Base-by-base conservation (phyloP, 176 grass and related monocot genomes). In the Pharus latifolius region DNA sequence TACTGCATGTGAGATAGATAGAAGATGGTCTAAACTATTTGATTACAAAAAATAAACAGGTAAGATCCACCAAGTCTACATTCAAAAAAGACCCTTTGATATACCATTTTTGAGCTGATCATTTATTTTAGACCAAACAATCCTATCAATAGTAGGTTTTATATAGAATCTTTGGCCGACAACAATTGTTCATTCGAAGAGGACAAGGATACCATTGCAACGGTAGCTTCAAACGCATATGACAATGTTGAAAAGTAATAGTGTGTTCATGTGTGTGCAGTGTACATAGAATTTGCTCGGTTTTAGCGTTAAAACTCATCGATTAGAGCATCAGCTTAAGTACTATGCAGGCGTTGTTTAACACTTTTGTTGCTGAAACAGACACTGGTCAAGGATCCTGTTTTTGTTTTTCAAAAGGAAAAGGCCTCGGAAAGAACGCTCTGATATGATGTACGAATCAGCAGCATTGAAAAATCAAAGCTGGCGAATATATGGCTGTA, bases 251-350 rank as follows among this genome's bases (percentile, higher is more conserved):
- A 50, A 72, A 65, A 55, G 66, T 48, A 42, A 34, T 7, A 29
- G 1, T 10, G 26, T 17, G 60, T 9, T 10, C 17, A 44, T 40
- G 34, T 32, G 63, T 13, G 16, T 7, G 24, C 14, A 4, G 2
- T 46, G 41, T 11, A 26, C 69, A 7, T 49, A 66, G 60, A 43
- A 73, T 84, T 84, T 67, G 67, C 74, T 78, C 67, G 67, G 67
- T 32, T 64, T 15, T 23, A 46, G 74, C 67, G 74, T 46, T n/a
- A n/a, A 41, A 1, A 38, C 49, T 53, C 66, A 73, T 71, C 72
- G 63, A 54, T 7, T 9, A 1, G 15, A 17, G 29, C 63, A 3
- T 17, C n/a, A 50, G 34, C 26, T n/a, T 62, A 40, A 33, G 64
- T 53, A 54, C 46, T 37, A 16, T 26, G 16, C 51, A 10, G 71